Conservation (phyloP, 2,329 filamentous ascomycete genomes). For the Aspergillus glaucus region DNA sequence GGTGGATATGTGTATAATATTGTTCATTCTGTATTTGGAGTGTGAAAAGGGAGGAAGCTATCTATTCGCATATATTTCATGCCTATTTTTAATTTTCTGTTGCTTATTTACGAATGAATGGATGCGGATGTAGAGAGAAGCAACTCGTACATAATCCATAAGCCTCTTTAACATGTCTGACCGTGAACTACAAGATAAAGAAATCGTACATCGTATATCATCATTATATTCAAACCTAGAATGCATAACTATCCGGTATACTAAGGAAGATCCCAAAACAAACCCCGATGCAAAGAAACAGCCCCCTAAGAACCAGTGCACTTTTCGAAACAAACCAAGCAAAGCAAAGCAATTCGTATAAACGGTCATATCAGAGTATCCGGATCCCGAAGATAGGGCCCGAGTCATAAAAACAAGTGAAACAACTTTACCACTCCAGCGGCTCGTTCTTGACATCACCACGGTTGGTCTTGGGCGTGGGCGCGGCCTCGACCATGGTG, state of each 20-base stretch:
- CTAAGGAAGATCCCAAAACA: constrained; percentile 9
- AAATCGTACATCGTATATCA: neutral
- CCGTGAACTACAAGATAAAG: neutral
- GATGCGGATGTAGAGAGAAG: no score
- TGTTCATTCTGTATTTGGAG: neutral
- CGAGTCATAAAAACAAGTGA: neutral
- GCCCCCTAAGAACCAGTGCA: constrained; percentile 8
- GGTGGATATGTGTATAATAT: neutral
- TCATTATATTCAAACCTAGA: constrained; percentile 4
- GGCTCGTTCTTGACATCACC: constrained; percentile 80
- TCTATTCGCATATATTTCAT: no score
- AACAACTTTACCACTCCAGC: constrained; percentile 67
- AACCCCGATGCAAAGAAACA: constrained; percentile 4
- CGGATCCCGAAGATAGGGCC: neutral
- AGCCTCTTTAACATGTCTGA: no score
- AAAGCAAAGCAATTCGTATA: neutral
- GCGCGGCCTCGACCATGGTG: constrained; percentile 57
- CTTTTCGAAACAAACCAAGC: constrained; percentile 3
- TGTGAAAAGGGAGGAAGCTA: no score
- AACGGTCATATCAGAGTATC: neutral
- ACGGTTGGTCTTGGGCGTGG: constrained; percentile 82
- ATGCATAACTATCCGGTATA: constrained; percentile 15
- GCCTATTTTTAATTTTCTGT: no score
- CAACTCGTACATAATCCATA: no score
- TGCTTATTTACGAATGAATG: no score